Evolutionary conservation across 305 asterid genomes (phyloP).

Genomic region (Ajuga reptans): DNA sequence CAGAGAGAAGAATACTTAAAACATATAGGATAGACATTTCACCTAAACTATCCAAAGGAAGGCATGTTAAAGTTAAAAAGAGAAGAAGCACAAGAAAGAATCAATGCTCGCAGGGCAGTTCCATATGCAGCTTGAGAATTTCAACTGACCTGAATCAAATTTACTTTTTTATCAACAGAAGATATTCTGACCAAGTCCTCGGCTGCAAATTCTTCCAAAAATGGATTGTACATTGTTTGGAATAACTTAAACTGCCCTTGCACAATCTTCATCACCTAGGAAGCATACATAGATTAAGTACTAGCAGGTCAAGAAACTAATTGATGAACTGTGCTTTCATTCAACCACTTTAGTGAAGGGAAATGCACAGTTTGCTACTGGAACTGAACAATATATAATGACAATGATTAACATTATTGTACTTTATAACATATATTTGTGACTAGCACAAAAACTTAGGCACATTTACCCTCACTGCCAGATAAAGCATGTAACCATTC

Average conservation of each 20-base stretch:
- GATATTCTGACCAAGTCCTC: constrained; percentile 39
- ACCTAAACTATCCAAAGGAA: neutral
- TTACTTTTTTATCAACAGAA: constrained; percentile 36
- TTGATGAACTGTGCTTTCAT: neutral
- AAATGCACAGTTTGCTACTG: neutral
- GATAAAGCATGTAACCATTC: neutral
- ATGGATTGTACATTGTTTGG: constrained; percentile 47
- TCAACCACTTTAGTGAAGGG: constrained; percentile 10
- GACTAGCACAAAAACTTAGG: neutral
- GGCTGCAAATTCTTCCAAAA: constrained; percentile 53
- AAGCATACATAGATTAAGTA: constrained; percentile 4
- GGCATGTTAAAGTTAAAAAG: neutral
- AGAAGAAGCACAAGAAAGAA: neutral
- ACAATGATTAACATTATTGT: neutral
- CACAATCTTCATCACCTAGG: constrained; percentile 65
- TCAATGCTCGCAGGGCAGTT: neutral
- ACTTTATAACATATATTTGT: neutral
- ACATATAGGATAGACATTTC: neutral
- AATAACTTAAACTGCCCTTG: constrained; percentile 63
- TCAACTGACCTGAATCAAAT: constrained; percentile 46
- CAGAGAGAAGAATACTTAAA: neutral
- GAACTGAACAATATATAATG: neutral
- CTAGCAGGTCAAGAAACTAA: constrained; percentile 3
- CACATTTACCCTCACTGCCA: neutral
- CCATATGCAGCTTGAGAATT: constrained; percentile 16